Percentiles rank a stretch among this genome's conserved stretches.
Evolutionary conservation across 108 stramenopile species (phyloP).

Genomic region (Skeletonema grethae): DNA sequence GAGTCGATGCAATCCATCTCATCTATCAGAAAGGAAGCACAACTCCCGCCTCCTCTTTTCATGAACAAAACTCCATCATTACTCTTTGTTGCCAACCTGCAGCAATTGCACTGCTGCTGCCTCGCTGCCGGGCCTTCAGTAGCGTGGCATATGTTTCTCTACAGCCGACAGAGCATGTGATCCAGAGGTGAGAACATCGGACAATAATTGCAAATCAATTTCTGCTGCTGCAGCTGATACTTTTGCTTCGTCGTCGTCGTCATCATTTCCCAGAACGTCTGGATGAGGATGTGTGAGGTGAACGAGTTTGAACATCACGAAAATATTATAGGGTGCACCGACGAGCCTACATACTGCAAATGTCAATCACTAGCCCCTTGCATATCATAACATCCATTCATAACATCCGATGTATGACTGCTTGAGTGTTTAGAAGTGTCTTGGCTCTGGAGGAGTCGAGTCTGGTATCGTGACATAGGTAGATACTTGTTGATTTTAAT

Average conservation of each 20-base stretch:
- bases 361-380: no score
- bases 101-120: neutral
- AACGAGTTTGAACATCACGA: no score
- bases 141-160: conserved; percentile 24
- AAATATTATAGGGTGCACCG: no score
- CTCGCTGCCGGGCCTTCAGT: conserved; percentile 14
- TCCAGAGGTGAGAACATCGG: conserved; percentile 31
- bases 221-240: conserved; percentile 18
- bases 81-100: neutral
- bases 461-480: no score
- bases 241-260: neutral
- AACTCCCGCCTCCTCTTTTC: conserved; percentile 19
- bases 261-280: neutral
- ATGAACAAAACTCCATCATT: conserved; percentile 19
- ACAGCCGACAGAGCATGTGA: conserved; percentile 4
- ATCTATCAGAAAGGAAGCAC: conserved; percentile 6
- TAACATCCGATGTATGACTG: no score
- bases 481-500: no score
- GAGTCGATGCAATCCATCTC: no score
- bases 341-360: no score
- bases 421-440: no score
- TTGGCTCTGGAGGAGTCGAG: no score
- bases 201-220: conserved; percentile 39
- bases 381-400: no score
- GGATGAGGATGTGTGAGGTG: neutral